Conservation (phyloP, 1,284 basidiomycete species). For the Cryptococcus sp. region DNA sequence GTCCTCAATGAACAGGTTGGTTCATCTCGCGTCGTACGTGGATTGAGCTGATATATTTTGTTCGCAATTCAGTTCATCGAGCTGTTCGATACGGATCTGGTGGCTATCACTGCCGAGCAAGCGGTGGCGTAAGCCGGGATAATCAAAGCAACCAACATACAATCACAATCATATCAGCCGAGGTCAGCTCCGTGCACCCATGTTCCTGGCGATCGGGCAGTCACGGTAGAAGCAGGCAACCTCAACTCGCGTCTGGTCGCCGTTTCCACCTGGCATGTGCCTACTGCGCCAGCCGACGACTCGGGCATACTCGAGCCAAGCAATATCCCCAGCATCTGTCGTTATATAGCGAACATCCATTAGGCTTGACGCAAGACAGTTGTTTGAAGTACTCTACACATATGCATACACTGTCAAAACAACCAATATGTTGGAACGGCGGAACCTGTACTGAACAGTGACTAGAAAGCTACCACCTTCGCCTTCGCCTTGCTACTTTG, state of each 20-base stretch:
- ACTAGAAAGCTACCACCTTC: slow-evolving; percentile 37
- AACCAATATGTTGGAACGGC: no score
- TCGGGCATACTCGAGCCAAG: no score
- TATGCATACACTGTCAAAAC: no score
- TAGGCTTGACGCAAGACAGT: no score
- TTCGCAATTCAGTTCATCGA: slow-evolving; percentile 56
- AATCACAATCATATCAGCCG: neutral
- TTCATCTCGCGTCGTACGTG: neutral
- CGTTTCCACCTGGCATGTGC: no score
- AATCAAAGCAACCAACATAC: neutral
- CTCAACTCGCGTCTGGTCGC: neutral
- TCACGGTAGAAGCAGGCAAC: neutral
- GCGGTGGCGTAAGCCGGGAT: slow-evolving; percentile 3
- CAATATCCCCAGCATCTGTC: no score
- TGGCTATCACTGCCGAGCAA: slow-evolving; percentile 46
- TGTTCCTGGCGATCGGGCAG: neutral
- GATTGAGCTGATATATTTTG: neutral
- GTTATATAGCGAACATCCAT: no score
- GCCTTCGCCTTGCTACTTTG: slow-evolving; percentile 21
- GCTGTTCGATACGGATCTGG: slow-evolving; percentile 59
- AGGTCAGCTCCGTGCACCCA: neutral
- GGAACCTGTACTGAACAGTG: no score
- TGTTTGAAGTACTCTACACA: no score
- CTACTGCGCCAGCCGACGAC: no score
- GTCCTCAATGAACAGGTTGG: slow-evolving; percentile 58